These are phyloP conservation scores for Cystobasidium tubakii DNA, from an alignment of 768 basidiomycete genomes.

Conservation along the genomic window DNA sequence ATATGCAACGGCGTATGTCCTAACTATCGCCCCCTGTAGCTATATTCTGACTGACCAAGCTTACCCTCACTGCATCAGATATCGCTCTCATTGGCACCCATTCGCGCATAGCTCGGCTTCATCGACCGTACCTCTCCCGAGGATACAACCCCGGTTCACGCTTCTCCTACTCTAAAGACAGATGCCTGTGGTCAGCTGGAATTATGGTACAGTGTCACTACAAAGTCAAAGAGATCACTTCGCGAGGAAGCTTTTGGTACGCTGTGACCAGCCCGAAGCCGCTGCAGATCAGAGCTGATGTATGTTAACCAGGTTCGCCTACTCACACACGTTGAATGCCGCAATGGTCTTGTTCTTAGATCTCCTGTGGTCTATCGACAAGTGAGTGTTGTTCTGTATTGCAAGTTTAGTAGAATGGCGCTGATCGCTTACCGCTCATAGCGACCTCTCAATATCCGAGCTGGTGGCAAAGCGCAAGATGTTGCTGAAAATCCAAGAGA, in stretches of 20 bases:
- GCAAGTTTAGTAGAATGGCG: no score
- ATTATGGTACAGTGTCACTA: slow-evolving; percentile 38
- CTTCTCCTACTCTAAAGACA: slow-evolving; percentile 34
- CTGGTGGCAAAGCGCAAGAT: slow-evolving; percentile 5
- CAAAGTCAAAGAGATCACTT: slow-evolving; percentile 33
- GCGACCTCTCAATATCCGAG: not conserved
- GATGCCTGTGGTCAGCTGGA: slow-evolving; percentile 38
- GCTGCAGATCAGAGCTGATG: no score
- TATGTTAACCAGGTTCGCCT: not conserved
- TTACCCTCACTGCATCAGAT: not conserved
- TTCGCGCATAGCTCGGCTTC: slow-evolving; percentile 41
- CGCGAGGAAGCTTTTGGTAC: slow-evolving; percentile 9
- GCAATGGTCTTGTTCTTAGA: slow-evolving; percentile 5
- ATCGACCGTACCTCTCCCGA: slow-evolving; percentile 41
- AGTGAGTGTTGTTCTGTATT: no score
- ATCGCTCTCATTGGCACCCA: slow-evolving; percentile 15
- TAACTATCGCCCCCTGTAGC: not conserved
- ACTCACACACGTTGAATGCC: not conserved
- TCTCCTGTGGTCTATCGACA: slow-evolving; percentile 3
- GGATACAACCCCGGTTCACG: slow-evolving; percentile 37
- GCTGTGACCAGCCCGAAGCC: no score
- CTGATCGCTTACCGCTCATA: not conserved
- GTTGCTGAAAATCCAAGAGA: not conserved
- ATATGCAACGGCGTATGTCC: not conserved
- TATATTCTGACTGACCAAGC: no score